phyloP scores from a whole-genome alignment of 2,329 filamentous ascomycete genomes.

The Colletotrichum chlorophyti region DNA sequence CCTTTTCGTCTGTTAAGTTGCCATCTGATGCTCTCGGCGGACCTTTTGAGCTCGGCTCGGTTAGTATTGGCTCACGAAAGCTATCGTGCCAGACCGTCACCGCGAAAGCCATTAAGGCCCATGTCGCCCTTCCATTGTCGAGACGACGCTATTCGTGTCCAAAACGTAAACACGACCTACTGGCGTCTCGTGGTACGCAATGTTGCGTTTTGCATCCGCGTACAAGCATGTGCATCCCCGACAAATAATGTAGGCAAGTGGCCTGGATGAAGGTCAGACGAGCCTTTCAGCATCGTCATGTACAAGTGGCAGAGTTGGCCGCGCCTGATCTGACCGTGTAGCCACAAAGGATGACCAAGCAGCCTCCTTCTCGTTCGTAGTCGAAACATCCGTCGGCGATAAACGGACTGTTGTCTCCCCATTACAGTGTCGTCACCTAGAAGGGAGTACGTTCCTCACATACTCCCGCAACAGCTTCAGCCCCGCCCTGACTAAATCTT shows the following conservation, averaged over 20 bases:
- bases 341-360: not conserved
- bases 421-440: constrained; percentile 50
- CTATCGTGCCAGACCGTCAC: too few relatives aligned
- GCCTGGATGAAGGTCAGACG: not conserved
- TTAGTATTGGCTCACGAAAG: too few relatives aligned
- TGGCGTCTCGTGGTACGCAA: too few relatives aligned
- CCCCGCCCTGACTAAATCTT: constrained; percentile 74
- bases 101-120: too few relatives aligned
- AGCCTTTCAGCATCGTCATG: not conserved
- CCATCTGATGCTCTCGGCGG: too few relatives aligned
- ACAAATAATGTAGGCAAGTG: too few relatives aligned
- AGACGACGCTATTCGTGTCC: too few relatives aligned
- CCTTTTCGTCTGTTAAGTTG: too few relatives aligned
- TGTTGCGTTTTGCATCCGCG: not conserved
- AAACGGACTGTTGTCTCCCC: too few relatives aligned
- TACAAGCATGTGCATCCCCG: not conserved
- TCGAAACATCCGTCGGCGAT: not conserved
- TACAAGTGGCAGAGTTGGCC: not conserved
- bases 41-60: too few relatives aligned
- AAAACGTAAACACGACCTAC: too few relatives aligned
- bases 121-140: too few relatives aligned
- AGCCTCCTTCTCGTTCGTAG: not conserved
- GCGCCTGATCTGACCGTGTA: not conserved
- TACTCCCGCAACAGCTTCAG: constrained; percentile 66
- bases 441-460: constrained; percentile 62